Base-by-base conservation (phyloP, 129 eudicot genomes). In the Tagetes patula region DNA sequence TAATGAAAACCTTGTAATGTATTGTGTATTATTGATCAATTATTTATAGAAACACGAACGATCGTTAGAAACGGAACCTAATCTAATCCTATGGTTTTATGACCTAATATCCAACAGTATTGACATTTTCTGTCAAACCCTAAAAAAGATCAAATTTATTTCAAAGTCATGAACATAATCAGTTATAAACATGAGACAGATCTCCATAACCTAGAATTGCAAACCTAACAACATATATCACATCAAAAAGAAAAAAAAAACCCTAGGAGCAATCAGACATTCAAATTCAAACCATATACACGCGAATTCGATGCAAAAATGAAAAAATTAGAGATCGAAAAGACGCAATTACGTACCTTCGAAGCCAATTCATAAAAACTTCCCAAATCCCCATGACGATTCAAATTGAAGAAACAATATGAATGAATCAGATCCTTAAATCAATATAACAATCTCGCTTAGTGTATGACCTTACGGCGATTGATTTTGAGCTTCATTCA, bases 361-460 rank as follows among this genome's bases (percentile, higher is more conserved):
- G 67, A 5, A 61, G 67, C 67, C 67, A 61, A 36, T 61, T 38
- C 0, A 61, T 27, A 36, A 61, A 12, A 37, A n/a, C 67, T 61
- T 61, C 67, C 67, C 67, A 61, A 11, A 61, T 13, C 27, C 67
- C 67, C 67, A 61, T 61, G 6, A 36, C 30, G 43, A 36, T 8
- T 59, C 6, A 34, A 59, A 59, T 2, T 8, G 3, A 34, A 59
- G 7, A 14, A n/a, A 5, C 33, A 47, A 47, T 10, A 32, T 7
- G 3, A 34, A 1, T 59, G 41, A 61, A 36, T 61, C 30, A 6
- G 13, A 61, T 5, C 11, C 30, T 34, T 1, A 1, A 2, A 0
- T 10, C 41, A 7, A 11, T 59, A 0, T 11, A 0, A 30, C 32
- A 13, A 0, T 56, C 13, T 56, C 5, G 34, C 58, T 1, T 54